These are phyloP conservation scores for Diphasiastrum complanatum DNA, from an alignment of 83 land plant species.

Conservation along the genomic window DNA sequence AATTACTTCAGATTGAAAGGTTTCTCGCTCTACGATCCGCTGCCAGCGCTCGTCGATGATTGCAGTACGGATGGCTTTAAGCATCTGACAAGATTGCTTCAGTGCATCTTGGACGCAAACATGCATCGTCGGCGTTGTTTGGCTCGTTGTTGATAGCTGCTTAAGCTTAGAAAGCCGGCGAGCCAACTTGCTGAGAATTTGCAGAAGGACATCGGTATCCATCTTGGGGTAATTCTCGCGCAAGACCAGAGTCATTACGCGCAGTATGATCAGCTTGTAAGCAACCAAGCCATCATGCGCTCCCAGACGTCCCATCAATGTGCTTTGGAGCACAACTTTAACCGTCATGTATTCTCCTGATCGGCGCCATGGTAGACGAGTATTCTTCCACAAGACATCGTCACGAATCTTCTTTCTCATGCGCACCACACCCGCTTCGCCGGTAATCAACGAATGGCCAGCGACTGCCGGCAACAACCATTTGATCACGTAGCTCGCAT, in stretches of 20 bases:
- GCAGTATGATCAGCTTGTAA: conserved; percentile 6
- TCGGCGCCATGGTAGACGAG: conserved; percentile 13
- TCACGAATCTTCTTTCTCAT: conserved; percentile 18
- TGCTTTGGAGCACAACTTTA: conserved; percentile 9
- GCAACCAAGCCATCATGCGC: conserved; percentile 9
- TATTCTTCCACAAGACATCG: conserved; percentile 7
- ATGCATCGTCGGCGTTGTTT: not conserved
- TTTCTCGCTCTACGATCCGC: not conserved
- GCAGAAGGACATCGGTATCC: conserved; percentile 7
- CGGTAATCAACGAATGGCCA: conserved; percentile 3
- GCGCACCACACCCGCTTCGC: conserved; percentile 8
- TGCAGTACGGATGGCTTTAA: conserved; percentile 3
- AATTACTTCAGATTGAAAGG: not conserved
- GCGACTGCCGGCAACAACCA: conserved; percentile 14
- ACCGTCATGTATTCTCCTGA: conserved; percentile 18
- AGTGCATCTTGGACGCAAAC: not conserved
- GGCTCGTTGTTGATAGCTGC: conserved; percentile 1
- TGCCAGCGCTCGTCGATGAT: conserved; percentile 5
- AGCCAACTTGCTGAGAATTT: conserved; percentile 11
- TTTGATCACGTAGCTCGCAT: conserved; percentile 7
- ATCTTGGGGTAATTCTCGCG: not conserved
- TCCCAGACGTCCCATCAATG: conserved; percentile 3
- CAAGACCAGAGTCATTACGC: not conserved
- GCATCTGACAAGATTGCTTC: not conserved
- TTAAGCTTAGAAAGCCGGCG: conserved; percentile 13